phyloP scores from a whole-genome alignment of 2,329 filamentous ascomycete genomes.

The Aspergillus vadensis region DNA sequence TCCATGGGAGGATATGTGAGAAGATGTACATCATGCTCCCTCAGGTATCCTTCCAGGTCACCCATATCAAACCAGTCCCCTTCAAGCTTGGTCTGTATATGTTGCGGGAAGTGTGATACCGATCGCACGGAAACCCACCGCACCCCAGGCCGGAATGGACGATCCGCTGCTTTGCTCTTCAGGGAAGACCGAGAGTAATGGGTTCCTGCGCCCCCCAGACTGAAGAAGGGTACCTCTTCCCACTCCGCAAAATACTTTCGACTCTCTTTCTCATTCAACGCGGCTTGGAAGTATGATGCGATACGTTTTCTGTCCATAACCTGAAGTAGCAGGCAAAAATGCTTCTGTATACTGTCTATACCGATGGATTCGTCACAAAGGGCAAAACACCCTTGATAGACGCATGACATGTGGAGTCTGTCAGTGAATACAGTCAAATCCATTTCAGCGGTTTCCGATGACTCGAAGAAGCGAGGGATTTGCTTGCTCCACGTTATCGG shows the following conservation, averaged over 20 bases:
- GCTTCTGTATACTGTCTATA: constrained; percentile 18
- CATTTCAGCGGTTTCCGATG: constrained; percentile 14
- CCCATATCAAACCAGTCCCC: constrained; percentile 30
- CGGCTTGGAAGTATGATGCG: constrained; percentile 21
- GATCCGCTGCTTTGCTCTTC: background rate
- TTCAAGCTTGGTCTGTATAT: constrained; percentile 19
- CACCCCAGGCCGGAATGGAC: constrained; percentile 10
- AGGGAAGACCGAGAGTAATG: constrained; percentile 22
- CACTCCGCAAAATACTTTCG: constrained; percentile 22
- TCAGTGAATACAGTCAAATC: constrained; percentile 23
- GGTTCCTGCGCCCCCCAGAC: constrained; percentile 27
- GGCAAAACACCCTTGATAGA: constrained; percentile 23
- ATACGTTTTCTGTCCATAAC: constrained; percentile 23
- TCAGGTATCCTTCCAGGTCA: constrained; percentile 26
- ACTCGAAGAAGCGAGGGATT: background rate
- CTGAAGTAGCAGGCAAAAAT: constrained; percentile 26
- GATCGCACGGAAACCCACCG: constrained; percentile 18
- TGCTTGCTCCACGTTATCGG: background rate
- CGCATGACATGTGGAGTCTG: constrained; percentile 22
- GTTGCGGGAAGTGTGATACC: constrained; percentile 13
- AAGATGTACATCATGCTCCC: constrained; percentile 20
- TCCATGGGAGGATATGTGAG: constrained; percentile 10
- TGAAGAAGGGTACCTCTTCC: constrained; percentile 28
- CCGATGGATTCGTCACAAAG: constrained; percentile 18
- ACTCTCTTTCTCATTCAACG: constrained; percentile 19